Conservation (phyloP, 2,329 filamentous ascomycete species). For the Metarhizium sp. region DNA sequence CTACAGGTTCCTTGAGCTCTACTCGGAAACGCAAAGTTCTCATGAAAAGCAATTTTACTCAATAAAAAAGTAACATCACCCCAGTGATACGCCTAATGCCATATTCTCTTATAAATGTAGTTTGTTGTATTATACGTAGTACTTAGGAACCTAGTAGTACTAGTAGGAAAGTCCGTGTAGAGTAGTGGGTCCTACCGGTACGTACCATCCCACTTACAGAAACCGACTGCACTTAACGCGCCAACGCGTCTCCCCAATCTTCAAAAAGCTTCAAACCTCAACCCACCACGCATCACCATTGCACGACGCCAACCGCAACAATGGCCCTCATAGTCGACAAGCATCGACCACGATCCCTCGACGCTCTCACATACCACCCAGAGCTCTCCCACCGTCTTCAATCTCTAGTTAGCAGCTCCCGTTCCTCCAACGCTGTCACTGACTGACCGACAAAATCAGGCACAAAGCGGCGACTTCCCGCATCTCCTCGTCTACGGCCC, state of each 20-base stretch:
- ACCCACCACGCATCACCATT: constrained; percentile 7
- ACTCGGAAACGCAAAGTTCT: too few species aligned
- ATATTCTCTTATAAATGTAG: too few species aligned
- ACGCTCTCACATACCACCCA: constrained; percentile 74
- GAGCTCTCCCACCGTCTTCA: constrained; percentile 81
- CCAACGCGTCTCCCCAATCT: constrained; percentile 20
- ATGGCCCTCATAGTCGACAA: constrained; percentile 68
- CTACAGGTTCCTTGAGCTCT: too few species aligned
- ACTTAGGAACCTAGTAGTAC: too few species aligned
- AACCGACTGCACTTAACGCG: constrained; percentile 26
- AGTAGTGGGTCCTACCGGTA: background rate
- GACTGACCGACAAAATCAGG: constrained; percentile 41
- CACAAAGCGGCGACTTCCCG: constrained; percentile 93
- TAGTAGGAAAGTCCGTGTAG: too few species aligned
- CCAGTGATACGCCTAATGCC: too few species aligned
- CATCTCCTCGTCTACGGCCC: constrained; percentile 96
- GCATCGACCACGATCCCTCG: constrained; percentile 63
- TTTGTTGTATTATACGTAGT: too few species aligned
- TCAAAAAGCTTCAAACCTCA: constrained; percentile 13
- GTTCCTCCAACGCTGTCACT: background rate
- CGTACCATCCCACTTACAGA: background rate
- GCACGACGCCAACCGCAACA: constrained; percentile 12
- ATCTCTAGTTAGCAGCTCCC: constrained; percentile 54
- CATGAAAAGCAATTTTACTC: too few species aligned
- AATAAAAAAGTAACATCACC: background rate